phyloP scores from a whole-genome alignment of 768 basidiomycete species.

The Amyloporia xantha region DNA sequence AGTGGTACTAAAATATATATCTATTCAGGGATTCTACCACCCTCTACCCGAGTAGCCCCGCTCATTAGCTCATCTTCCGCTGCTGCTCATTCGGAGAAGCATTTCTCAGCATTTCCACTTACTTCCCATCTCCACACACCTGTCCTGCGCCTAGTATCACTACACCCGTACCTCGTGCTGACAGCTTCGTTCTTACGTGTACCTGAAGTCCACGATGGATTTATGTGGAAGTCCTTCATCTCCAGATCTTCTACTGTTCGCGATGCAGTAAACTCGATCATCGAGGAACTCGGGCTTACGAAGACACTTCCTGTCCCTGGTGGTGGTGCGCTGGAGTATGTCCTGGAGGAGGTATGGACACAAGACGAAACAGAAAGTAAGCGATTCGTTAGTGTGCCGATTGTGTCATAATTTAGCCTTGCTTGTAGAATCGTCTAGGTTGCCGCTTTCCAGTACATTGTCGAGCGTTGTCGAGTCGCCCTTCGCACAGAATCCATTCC shows the following conservation, averaged over 20 bases:
- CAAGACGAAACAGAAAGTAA: constrained; percentile 49
- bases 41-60: constrained; percentile 42
- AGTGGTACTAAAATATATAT: constrained; percentile 7
- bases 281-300: constrained; percentile 64
- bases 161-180: constrained; percentile 53
- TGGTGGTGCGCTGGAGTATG: constrained; percentile 64
- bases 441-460: constrained; percentile 37
- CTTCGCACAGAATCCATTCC: constrained; percentile 12
- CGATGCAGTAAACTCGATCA: constrained; percentile 45
- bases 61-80: constrained; percentile 38
- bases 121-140: constrained; percentile 64
- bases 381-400: constrained; percentile 13
- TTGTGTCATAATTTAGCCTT: not conserved
- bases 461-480: constrained; percentile 38
- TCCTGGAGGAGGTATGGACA: constrained; percentile 61
- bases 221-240: constrained; percentile 58
- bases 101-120: constrained; percentile 66
- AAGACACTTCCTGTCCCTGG: constrained; percentile 61
- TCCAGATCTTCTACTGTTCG: constrained; percentile 48
- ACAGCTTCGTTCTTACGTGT: constrained; percentile 55
- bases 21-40: constrained; percentile 43
- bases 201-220: constrained; percentile 73
- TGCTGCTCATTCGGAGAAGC: constrained; percentile 33
- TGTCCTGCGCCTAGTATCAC: constrained; percentile 62
- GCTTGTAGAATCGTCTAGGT: constrained; percentile 34